Base-by-base conservation (phyloP, 164 flowering plant species). In the Macadamia integrifolia region DNA sequence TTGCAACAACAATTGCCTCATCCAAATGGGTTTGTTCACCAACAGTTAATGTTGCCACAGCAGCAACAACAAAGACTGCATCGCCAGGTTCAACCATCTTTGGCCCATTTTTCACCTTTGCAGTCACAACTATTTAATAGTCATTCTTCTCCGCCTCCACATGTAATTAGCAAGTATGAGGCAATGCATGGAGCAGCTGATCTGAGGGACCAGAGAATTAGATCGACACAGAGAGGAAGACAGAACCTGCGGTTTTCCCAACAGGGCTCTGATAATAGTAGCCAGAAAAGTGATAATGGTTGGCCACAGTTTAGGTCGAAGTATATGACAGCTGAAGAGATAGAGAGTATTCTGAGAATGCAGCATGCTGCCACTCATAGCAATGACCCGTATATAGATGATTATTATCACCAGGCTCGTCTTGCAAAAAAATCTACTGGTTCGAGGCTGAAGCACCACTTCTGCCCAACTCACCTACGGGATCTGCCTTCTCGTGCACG, bases 321-420 rank as follows among this genome's bases (percentile, higher is more conserved):
- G 76, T 76, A 84, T 59, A 84, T 86, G 88, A 67, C 86, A 9
- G 60, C 82, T 65, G 86, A 82, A 64, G 87, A 86, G 66, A 74
- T 86, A 17, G 90, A 86, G 61, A 74, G 64, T 60, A 84, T 86
- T 53, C 72, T 84, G 6, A 77, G 84, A 71, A 81, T 84, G 84
- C 90, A 86, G 76, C 86, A 78, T 67, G 85, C 86, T 48, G 86
- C 87, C n/a, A 84, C 90, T 9, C 90, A 86, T 32, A 79, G 81
- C 60, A 83, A 72, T 69, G 88, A 86, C 28, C 86, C 88, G 0
- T 86, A 86, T 64, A 78, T 86, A 12, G 87, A 86, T 80, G 90
- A 86, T 69, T 86, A 82, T 65, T 86, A 86, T 69, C 82, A 86
- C 68, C 90, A 86, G 75, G 88, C 84, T 72, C 75, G 84, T 63